A percentile compares a stretch with the other conserved stretches of the same genome.
These are phyloP conservation scores for Colletotrichum sp. DNA, from an alignment of 2,329 filamentous ascomycete genomes.

Conservation along the genomic window DNA sequence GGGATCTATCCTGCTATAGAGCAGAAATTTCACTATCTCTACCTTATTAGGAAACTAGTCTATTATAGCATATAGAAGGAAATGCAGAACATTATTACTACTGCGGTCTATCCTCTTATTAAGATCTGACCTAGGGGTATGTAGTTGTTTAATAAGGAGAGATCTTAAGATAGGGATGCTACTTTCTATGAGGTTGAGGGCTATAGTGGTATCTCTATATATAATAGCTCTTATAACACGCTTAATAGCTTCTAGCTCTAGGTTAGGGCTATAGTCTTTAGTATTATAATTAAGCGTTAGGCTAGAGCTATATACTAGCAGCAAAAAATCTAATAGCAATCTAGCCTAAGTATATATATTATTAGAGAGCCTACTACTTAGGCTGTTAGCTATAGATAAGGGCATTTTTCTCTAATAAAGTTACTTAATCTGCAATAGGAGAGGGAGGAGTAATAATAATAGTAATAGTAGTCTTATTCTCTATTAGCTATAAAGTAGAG, in stretches of 20 bases:
- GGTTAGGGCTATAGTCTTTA: not conserved
- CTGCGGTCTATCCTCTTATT: not conserved
- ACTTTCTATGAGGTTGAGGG: not conserved
- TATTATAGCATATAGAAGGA: not conserved
- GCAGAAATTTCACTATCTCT: not conserved
- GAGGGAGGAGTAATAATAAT: not conserved
- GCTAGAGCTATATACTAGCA: not conserved
- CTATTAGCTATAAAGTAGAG: not conserved
- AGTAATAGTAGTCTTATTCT: not conserved
- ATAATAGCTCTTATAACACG: not conserved
- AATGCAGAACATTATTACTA: not conserved
- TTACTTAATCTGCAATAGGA: not conserved
- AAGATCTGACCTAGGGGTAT: not conserved
- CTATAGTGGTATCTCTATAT: not conserved
- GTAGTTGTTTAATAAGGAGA: not conserved
- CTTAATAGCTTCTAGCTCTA: not conserved
- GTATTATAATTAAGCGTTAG: not conserved
- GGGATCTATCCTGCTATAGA: not conserved
- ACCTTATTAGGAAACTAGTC: not conserved
- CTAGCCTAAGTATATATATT: not conserved
- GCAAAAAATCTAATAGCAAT: not conserved
- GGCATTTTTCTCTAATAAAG: too few species aligned
- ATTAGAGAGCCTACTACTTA: not conserved
- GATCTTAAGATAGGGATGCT: not conserved
- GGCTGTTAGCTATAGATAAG: not conserved